phyloP scores from a whole-genome alignment of 345 rosid species.

The Syzygium aromaticum region DNA sequence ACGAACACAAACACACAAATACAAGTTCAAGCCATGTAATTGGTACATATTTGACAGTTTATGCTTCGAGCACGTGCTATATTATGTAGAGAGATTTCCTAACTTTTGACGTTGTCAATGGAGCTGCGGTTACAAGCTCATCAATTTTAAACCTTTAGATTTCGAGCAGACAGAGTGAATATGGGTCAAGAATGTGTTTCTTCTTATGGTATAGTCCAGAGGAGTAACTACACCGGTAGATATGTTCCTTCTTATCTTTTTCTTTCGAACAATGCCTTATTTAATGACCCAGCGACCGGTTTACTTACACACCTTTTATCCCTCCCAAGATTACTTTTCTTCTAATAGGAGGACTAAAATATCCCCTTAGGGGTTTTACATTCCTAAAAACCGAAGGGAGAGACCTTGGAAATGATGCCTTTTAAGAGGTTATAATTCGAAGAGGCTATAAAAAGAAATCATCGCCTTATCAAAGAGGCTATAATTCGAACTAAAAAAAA shows the following conservation, averaged over 20 bases:
- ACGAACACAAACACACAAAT: not conserved
- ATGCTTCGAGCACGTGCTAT: not conserved
- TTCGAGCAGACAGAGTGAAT: rapidly evolving
- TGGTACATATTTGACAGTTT: not conserved
- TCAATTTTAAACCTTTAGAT: not conserved
- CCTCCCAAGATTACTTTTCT: too few relatives aligned
- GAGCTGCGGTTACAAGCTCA: rapidly evolving
- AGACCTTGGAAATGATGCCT: too few relatives aligned
- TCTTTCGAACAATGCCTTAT: too few relatives aligned
- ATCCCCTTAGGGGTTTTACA: too few relatives aligned
- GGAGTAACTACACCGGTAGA: not conserved
- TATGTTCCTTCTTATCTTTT: not conserved
- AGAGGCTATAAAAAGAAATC: not conserved
- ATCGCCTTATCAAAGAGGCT: not conserved
- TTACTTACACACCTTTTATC: too few relatives aligned
- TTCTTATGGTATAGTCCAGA: not conserved
- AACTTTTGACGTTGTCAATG: not conserved
- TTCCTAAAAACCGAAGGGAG: too few relatives aligned
- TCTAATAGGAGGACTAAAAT: too few relatives aligned
- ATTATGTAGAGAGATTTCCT: not conserved
- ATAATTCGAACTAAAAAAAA: not conserved
- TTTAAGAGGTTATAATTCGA: too few relatives aligned
- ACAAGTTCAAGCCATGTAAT: not conserved
- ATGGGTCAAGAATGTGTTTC: not conserved
- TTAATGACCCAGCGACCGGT: too few relatives aligned